Evolutionary conservation across 2,329 filamentous ascomycete species (phyloP).

Genomic region (Venturiaceae sp.): DNA sequence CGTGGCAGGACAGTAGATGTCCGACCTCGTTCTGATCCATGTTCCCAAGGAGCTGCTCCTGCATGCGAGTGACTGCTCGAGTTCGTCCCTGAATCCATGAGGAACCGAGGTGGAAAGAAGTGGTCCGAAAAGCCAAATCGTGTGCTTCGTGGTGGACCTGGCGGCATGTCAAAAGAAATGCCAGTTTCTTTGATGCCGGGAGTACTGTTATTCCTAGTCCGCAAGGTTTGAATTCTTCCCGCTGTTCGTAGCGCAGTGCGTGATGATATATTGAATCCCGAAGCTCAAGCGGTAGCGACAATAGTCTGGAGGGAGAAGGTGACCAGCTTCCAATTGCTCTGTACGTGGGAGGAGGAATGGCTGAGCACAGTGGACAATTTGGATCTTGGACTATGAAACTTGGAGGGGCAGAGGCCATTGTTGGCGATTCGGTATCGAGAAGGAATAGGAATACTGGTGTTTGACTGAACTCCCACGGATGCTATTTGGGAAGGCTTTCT

Average conservation of each 20-base stretch:
- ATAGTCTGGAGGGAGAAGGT: background rate
- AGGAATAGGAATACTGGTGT: too few relatives aligned
- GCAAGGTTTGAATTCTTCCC: background rate
- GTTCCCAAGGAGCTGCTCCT: background rate
- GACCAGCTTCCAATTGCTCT: background rate
- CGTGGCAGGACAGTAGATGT: background rate
- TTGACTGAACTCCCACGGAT: too few relatives aligned
- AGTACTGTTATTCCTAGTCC: background rate
- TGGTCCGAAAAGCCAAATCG: background rate
- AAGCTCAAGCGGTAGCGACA: background rate
- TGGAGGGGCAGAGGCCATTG: too few relatives aligned
- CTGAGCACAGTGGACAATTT: background rate
- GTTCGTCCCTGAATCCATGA: background rate
- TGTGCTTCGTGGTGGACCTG: background rate
- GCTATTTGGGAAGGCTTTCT: too few relatives aligned
- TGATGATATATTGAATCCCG: background rate
- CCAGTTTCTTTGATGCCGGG: background rate
- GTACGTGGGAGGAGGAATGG: background rate
- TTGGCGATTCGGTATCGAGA: too few relatives aligned
- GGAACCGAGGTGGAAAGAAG: background rate
- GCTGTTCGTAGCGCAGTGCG: background rate
- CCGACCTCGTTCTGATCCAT: background rate
- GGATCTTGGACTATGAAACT: background rate
- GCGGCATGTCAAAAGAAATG: background rate
- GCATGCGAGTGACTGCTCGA: background rate